Conservation (phyloP, 2,329 filamentous ascomycete genomes). For the Sordariomycetes sp. region DNA sequence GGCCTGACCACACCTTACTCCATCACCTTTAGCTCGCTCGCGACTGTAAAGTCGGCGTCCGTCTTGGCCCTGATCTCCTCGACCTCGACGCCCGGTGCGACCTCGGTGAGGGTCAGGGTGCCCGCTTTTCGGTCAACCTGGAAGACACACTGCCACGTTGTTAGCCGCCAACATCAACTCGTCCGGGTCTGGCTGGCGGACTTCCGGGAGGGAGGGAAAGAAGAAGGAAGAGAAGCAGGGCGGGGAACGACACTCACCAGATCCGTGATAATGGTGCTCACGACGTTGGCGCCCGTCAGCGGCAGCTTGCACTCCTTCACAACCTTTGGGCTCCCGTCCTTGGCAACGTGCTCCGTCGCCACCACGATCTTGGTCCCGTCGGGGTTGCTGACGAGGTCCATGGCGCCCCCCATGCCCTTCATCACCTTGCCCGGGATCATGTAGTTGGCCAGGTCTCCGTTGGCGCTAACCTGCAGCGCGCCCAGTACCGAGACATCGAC, state of each 20-base stretch:
- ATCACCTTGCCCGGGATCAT: conserved; percentile 82
- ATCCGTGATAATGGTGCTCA: conserved; percentile 62
- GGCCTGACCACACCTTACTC: background rate
- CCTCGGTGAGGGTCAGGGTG: conserved; percentile 52
- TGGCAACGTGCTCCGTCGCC: conserved; percentile 56
- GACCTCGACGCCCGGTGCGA: conserved; percentile 54
- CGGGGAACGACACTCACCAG: conserved; percentile 43
- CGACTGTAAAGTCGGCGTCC: conserved; percentile 42
- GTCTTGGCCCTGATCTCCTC: conserved; percentile 60
- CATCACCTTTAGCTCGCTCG: conserved; percentile 1
- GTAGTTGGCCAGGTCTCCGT: conserved; percentile 75
- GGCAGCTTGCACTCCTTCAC: conserved; percentile 50
- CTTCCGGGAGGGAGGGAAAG: background rate
- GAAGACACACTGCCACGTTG: conserved; percentile 46
- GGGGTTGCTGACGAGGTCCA: conserved; percentile 61
- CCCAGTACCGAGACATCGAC: conserved; percentile 77
- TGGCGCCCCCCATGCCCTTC: conserved; percentile 76
- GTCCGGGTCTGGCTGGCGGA: background rate
- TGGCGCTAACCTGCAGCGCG: conserved; percentile 66
- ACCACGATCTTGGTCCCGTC: conserved; percentile 61
- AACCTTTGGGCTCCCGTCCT: conserved; percentile 54
- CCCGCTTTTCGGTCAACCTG: conserved; percentile 51
- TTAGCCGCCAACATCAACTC: background rate
- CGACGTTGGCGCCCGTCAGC: conserved; percentile 51
- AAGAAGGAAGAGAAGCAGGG: background rate